Evolutionary conservation across 2,329 filamentous ascomycete genomes (phyloP).

Genomic region (Lecanicillium sp.): DNA sequence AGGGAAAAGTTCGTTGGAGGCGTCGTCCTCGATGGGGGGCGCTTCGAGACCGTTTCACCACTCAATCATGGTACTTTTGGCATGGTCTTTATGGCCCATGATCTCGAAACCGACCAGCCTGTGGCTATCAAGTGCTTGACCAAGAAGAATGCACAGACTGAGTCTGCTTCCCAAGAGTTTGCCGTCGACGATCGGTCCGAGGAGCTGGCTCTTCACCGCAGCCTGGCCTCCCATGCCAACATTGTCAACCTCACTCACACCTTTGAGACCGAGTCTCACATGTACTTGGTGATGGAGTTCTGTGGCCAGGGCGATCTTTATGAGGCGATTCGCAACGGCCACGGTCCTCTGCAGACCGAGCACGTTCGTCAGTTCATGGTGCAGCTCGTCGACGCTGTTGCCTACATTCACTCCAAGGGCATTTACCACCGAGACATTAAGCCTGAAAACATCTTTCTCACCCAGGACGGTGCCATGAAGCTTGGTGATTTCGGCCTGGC

Average conservation of each 20-base stretch:
- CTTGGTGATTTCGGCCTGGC: conserved; percentile 94
- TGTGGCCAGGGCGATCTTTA: conserved; percentile 94
- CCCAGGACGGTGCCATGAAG: conserved; percentile 81
- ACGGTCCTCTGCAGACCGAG: conserved; percentile 86
- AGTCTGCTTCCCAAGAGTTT: conserved; percentile 47
- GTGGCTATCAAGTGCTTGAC: conserved; percentile 97
- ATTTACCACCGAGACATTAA: conserved; percentile 98
- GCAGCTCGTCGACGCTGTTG: conserved; percentile 80
- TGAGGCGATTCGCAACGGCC: conserved; percentile 85
- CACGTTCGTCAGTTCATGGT: conserved; percentile 98
- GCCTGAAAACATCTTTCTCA: conserved; percentile 97
- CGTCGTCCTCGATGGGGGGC: conserved; percentile 68
- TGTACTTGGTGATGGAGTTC: conserved; percentile 90
- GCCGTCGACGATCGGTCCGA: conserved; percentile 76
- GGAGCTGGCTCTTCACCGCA: conserved; percentile 70
- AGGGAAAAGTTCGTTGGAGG: conserved; percentile 72
- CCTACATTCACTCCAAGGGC: conserved; percentile 83
- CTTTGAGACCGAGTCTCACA: conserved; percentile 85
- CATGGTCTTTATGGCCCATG: conserved; percentile 92
- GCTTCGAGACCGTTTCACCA: conserved; percentile 84
- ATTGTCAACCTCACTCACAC: conserved; percentile 87
- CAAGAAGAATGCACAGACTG: conserved; percentile 60
- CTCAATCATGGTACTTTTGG: conserved; percentile 98
- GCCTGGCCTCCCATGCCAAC: conserved; percentile 73
- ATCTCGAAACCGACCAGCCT: conserved; percentile 64